Conservation (phyloP, 2,329 filamentous ascomycete genomes). For the Colletotrichum liaoningense region DNA sequence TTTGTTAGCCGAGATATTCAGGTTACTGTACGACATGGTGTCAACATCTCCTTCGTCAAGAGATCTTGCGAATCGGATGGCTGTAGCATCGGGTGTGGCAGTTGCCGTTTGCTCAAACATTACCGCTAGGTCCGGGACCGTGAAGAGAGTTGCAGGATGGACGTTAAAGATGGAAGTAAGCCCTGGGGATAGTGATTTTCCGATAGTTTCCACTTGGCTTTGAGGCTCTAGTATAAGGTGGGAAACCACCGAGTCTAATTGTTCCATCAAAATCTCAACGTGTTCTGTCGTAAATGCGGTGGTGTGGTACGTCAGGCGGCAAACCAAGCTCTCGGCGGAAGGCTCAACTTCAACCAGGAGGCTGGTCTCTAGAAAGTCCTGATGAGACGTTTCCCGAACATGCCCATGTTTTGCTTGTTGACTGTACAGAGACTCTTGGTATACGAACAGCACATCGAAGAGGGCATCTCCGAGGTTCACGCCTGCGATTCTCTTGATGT, state of each 20-base stretch:
- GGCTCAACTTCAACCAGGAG: conserved; percentile 84
- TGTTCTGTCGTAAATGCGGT: conserved; percentile 65
- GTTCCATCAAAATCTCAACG: conserved; percentile 65
- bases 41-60: conserved; percentile 52
- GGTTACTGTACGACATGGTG: conserved; percentile 69
- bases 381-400: conserved; percentile 68
- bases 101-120: conserved; percentile 66
- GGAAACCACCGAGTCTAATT: conserved; percentile 66
- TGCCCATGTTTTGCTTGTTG: conserved; percentile 37
- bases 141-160: conserved; percentile 45
- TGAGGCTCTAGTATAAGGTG: conserved; percentile 40
- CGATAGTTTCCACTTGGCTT: neutral
- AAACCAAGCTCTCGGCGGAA: conserved; percentile 49
- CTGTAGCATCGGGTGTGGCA: conserved; percentile 62
- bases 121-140: conserved; percentile 57
- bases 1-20: conserved; percentile 69
- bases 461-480: conserved; percentile 66
- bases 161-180: conserved; percentile 63
- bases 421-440: conserved; percentile 77
- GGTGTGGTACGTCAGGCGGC: conserved; percentile 61
- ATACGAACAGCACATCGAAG: conserved; percentile 85
- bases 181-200: conserved; percentile 44
- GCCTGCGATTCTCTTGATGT: conserved; percentile 74
- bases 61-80: conserved; percentile 72
- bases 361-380: conserved; percentile 81